Conservation (phyloP, 495 filamentous ascomycete species). For the Podospora anserina region DNA sequence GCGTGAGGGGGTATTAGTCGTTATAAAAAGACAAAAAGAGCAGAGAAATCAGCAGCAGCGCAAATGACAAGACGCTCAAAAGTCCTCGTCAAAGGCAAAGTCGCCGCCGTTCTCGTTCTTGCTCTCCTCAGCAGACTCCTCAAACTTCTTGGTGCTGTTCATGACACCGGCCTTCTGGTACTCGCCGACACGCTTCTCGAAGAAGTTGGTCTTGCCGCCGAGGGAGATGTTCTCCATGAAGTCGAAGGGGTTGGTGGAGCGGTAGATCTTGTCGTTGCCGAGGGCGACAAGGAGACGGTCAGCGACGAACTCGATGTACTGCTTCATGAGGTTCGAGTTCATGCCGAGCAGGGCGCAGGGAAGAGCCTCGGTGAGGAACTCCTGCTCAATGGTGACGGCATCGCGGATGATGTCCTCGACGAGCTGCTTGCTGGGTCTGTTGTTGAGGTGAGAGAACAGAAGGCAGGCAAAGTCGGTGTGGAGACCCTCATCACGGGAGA, state of each 20-base stretch:
- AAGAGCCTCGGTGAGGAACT: slow-evolving; percentile 95
- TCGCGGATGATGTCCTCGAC: slow-evolving; percentile 88
- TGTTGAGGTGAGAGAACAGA: slow-evolving; percentile 90
- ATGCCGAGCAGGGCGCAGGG: slow-evolving; percentile 91
- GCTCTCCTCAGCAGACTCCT: slow-evolving; percentile 41
- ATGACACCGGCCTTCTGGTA: slow-evolving; percentile 99
- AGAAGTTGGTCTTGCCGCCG: slow-evolving; percentile 99
- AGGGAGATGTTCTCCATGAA: slow-evolving; percentile 99
- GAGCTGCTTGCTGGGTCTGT: slow-evolving; percentile 76
- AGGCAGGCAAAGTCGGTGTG: slow-evolving; percentile 99
- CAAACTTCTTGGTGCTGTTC: slow-evolving; percentile 76
- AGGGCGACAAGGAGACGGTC: slow-evolving; percentile 90
- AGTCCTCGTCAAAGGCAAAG: slow-evolving; percentile 95
- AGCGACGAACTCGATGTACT: slow-evolving; percentile 99
- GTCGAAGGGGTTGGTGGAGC: slow-evolving; percentile 93
- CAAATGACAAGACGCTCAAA: slow-evolving; percentile 55
- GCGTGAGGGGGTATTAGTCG: slow-evolving; percentile 22
- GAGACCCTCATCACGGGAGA: slow-evolving; percentile 98
- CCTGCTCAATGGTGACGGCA: slow-evolving; percentile 91
- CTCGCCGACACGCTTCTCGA: slow-evolving; percentile 98
- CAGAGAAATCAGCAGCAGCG: slow-evolving; percentile 1
- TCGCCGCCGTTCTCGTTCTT: slow-evolving; percentile 69
- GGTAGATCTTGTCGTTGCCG: slow-evolving; percentile 91
- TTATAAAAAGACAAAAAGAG: slow-evolving; percentile 23
- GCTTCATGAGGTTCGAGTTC: slow-evolving; percentile 96